These are phyloP conservation scores for Apiospora marii DNA, from an alignment of 2,329 filamentous ascomycete genomes.

Conservation along the genomic window DNA sequence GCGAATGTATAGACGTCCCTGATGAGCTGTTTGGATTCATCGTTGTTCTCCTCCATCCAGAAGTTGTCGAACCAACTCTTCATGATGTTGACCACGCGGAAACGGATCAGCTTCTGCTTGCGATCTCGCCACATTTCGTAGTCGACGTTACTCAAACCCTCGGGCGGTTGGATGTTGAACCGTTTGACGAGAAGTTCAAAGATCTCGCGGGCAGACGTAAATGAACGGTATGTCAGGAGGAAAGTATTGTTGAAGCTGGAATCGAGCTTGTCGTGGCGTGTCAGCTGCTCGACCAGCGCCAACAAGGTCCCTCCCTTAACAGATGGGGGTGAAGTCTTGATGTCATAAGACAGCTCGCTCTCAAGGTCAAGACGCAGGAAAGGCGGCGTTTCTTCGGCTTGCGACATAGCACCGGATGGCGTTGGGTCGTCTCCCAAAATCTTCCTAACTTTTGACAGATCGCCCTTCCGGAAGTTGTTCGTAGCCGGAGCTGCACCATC, in stretches of 20 bases:
- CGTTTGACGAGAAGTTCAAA: slow-evolving; percentile 92
- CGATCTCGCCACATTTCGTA: slow-evolving; percentile 89
- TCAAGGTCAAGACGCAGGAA: slow-evolving; percentile 89
- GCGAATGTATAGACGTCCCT: slow-evolving; percentile 91
- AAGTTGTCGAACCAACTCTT: slow-evolving; percentile 99
- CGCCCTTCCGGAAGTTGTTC: slow-evolving; percentile 64
- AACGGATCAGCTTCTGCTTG: slow-evolving; percentile 95
- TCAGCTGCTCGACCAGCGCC: slow-evolving; percentile 92
- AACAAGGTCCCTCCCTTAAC: slow-evolving; percentile 90
- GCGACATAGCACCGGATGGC: slow-evolving; percentile 52
- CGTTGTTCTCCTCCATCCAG: slow-evolving; percentile 96
- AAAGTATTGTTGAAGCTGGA: slow-evolving; percentile 98
- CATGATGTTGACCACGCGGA: slow-evolving; percentile 95
- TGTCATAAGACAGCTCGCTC: slow-evolving; percentile 87
- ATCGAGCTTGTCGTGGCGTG: slow-evolving; percentile 93
- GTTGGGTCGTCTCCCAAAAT: slow-evolving; percentile 72
- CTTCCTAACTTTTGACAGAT: slow-evolving; percentile 70
- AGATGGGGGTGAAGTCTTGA: slow-evolving; percentile 75
- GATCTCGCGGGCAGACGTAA: slow-evolving; percentile 87
- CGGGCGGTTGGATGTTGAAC: slow-evolving; percentile 91
- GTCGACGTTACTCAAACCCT: slow-evolving; percentile 77
- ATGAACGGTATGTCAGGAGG: slow-evolving; percentile 94
- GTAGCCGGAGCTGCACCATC: slow-evolving; percentile 49
- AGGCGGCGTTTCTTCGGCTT: slow-evolving; percentile 80
- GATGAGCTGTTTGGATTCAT: slow-evolving; percentile 84